Conservation (phyloP, 768 basidiomycete genomes). For the Albatrellus ellisii region DNA sequence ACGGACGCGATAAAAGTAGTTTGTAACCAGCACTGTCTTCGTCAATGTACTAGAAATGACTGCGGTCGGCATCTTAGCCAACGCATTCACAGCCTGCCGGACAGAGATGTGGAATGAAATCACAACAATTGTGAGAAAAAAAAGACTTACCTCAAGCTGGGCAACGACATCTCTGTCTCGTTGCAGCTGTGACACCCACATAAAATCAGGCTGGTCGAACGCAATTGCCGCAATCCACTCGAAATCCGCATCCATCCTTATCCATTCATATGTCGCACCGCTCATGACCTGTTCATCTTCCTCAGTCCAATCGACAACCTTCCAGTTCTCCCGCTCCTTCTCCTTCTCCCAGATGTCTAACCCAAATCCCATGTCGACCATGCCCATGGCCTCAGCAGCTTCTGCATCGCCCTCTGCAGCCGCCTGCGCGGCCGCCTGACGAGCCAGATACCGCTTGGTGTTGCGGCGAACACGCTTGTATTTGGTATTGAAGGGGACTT, state of each 20-base stretch:
- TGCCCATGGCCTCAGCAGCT: conserved; percentile 85
- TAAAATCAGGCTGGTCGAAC: conserved; percentile 94
- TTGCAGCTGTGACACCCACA: conserved; percentile 96
- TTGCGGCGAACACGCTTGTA: conserved; percentile 94
- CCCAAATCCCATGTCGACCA: conserved; percentile 90
- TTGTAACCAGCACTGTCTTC: conserved; percentile 86
- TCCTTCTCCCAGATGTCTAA: conserved; percentile 95
- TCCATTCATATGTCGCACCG: conserved; percentile 98
- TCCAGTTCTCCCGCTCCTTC: conserved; percentile 86
- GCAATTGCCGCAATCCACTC: conserved; percentile 94
- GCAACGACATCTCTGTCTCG: conserved; percentile 94
- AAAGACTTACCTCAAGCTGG: conserved; percentile 75
- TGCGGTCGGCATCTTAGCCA: conserved; percentile 67
- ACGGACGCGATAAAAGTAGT: conserved; percentile 92
- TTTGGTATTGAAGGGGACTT: conserved; percentile 97
- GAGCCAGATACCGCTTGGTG: conserved; percentile 89
- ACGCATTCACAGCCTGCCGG: conserved; percentile 81
- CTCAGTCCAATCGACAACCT: conserved; percentile 95
- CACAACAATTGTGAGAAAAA: conserved; percentile 1
- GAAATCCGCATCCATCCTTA: conserved; percentile 96
- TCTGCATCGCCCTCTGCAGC: conserved; percentile 88
- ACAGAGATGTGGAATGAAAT: conserved; percentile 12
- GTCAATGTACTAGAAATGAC: conserved; percentile 88
- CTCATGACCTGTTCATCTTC: conserved; percentile 91
- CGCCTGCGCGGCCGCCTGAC: conserved; percentile 86